A percentile compares a stretch with the other conserved stretches of the same genome.
These are phyloP conservation scores for Chalaropsis thielavioides DNA, from an alignment of 2,329 filamentous ascomycete genomes.

Conservation along the genomic window DNA sequence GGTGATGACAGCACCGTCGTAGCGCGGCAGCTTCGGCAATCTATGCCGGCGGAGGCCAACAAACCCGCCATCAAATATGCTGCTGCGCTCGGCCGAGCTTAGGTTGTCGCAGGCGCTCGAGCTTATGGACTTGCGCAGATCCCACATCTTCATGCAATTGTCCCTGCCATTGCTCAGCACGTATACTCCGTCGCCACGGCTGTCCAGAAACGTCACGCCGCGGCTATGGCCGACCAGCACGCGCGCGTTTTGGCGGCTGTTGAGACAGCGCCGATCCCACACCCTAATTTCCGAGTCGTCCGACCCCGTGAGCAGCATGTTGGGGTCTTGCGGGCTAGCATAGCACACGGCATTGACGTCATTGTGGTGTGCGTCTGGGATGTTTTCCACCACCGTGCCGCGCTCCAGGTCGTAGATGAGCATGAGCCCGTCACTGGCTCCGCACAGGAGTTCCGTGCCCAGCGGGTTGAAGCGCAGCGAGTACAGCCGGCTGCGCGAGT, in stretches of 20 bases:
- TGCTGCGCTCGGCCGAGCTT: too few relatives aligned
- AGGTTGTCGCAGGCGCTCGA: conserved; percentile 49
- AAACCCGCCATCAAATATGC: neutral
- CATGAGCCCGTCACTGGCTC: conserved; percentile 42
- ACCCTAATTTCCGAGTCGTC: conserved; percentile 91
- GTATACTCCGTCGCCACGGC: conserved; percentile 60
- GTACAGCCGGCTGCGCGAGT: conserved; percentile 45
- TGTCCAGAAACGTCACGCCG: conserved; percentile 54
- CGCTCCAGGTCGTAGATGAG: conserved; percentile 30
- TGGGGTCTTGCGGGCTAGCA: conserved; percentile 72
- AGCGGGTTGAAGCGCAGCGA: conserved; percentile 87
- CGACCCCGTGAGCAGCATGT: conserved; percentile 90
- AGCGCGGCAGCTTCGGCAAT: neutral
- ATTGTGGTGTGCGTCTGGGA: conserved; percentile 66
- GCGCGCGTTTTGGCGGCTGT: conserved; percentile 57
- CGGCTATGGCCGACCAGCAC: conserved; percentile 53
- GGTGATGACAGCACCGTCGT: conserved; percentile 80
- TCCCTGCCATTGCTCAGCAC: conserved; percentile 91
- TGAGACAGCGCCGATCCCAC: conserved; percentile 89
- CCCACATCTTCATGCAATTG: conserved; percentile 96
- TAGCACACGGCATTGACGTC: conserved; percentile 97
- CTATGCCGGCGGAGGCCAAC: too few relatives aligned
- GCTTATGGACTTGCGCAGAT: conserved; percentile 41
- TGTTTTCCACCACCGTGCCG: conserved; percentile 79
- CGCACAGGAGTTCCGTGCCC: conserved; percentile 77